A percentile compares a stretch with the other conserved stretches of the same genome.
These are phyloP conservation scores for Echria macrotheca DNA, from an alignment of 495 filamentous ascomycete genomes.

Conservation along the genomic window DNA sequence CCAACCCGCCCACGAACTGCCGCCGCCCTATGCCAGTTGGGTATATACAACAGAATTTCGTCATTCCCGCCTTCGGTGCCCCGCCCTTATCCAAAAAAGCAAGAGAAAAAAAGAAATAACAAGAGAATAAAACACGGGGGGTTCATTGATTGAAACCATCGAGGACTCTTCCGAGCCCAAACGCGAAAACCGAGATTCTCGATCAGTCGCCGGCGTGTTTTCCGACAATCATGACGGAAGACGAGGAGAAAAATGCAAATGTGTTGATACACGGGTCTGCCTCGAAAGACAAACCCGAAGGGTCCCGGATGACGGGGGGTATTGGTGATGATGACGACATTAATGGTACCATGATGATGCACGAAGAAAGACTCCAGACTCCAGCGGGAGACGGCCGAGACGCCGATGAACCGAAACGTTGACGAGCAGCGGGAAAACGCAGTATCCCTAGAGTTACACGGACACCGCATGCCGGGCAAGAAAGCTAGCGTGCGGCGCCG, in stretches of 20 bases:
- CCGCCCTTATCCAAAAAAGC: too few relatives aligned
- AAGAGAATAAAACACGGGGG: too few relatives aligned
- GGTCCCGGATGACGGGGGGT: constrained; percentile 13
- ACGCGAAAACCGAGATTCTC: too few relatives aligned
- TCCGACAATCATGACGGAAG: not conserved
- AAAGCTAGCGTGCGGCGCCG: too few relatives aligned
- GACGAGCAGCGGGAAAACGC: too few relatives aligned
- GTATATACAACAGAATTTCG: not conserved
- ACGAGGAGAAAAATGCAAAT: not conserved
- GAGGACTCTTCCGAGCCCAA: too few relatives aligned
- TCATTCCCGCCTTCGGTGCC: too few relatives aligned
- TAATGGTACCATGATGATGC: constrained; percentile 7
- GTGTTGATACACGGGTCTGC: constrained; percentile 17
- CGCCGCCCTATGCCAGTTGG: constrained; percentile 2
- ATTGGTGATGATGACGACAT: constrained; percentile 17
- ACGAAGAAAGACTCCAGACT: too few relatives aligned
- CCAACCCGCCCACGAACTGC: too few relatives aligned
- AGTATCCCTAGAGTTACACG: not conserved
- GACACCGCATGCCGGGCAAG: not conserved
- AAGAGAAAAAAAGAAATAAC: too few relatives aligned
- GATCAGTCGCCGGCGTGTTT: too few relatives aligned
- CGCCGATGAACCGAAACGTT: constrained; percentile 1
- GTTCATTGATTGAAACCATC: too few relatives aligned
- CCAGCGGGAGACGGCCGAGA: not conserved
- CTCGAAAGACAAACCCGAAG: not conserved